These are phyloP conservation scores for Mycena kentingensis DNA, from an alignment of 768 basidiomycete species.

Conservation along the genomic window DNA sequence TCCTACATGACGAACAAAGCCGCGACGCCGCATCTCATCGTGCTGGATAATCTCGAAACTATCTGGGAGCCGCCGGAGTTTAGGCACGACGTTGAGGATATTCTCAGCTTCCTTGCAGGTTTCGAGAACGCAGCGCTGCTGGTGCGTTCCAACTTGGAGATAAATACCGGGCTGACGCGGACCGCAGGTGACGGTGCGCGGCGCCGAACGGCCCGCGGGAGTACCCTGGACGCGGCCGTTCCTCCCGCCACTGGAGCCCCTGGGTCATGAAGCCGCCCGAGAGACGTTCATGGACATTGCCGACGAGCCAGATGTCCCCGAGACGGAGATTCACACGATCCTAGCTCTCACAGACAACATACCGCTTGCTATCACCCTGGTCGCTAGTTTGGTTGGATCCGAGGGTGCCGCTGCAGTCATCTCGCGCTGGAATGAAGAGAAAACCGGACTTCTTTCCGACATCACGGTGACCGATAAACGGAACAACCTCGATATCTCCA, in stretches of 20 bases:
- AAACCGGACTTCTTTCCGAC: slow-evolving; percentile 4
- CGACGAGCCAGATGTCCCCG: neutral
- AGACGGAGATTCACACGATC: slow-evolving; percentile 1
- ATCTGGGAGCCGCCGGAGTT: slow-evolving; percentile 1
- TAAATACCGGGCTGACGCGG: too few relatives aligned
- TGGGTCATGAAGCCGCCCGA: slow-evolving; percentile 4
- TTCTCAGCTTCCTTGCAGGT: neutral
- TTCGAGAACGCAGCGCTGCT: slow-evolving; percentile 1
- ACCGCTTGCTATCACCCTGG: slow-evolving; percentile 6
- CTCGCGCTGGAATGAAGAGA: slow-evolving; percentile 6
- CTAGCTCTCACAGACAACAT: slow-evolving; percentile 6
- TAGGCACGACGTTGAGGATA: slow-evolving; percentile 1
- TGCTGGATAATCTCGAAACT: slow-evolving; percentile 12
- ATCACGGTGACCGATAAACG: slow-evolving; percentile 1
- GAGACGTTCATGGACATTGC: slow-evolving; percentile 9
- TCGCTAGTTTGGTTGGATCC: slow-evolving; percentile 4
- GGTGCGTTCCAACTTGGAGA: neutral
- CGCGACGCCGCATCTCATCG: neutral
- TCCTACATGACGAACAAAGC: too few relatives aligned
- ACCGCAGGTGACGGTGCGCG: slow-evolving; percentile 11
- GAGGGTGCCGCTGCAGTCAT: slow-evolving; percentile 1
- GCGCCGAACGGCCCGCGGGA: slow-evolving; percentile 3
- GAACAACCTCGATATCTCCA: slow-evolving; percentile 8
- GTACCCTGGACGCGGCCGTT: slow-evolving; percentile 12
- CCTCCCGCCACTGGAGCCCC: neutral